phyloP scores from a whole-genome alignment of 805 yeast species.

The Isabelozyma rhagii region DNA sequence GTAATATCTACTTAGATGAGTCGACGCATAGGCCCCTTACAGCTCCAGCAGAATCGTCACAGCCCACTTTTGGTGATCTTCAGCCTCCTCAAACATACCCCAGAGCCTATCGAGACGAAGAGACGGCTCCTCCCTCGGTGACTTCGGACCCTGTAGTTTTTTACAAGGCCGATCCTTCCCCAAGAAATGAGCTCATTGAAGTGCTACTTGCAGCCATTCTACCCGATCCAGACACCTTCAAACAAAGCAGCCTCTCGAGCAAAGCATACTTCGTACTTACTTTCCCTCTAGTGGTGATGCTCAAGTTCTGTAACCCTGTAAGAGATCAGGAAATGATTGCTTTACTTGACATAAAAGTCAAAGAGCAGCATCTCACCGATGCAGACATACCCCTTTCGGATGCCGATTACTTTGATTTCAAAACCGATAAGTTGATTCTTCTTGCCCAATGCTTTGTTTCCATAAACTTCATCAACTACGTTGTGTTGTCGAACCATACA shows the following conservation, averaged over 20 bases:
- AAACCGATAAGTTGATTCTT: slow-evolving; percentile 16
- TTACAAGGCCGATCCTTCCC: neutral
- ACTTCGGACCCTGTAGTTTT: neutral
- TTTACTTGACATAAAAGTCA: slow-evolving; percentile 2
- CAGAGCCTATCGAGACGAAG: slow-evolving; percentile 1
- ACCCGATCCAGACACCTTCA: slow-evolving; percentile 13
- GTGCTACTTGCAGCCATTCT: slow-evolving; percentile 6
- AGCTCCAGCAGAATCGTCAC: slow-evolving; percentile 7
- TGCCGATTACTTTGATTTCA: slow-evolving; percentile 11
- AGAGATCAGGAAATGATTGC: slow-evolving; percentile 15
- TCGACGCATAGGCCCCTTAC: slow-evolving; percentile 8
- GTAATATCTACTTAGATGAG: slow-evolving; percentile 7
- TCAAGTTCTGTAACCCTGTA: slow-evolving; percentile 33
- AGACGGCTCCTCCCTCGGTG: neutral
- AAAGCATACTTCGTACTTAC: slow-evolving; percentile 12
- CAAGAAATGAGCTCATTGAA: neutral
- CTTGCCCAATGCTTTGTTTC: slow-evolving; percentile 27
- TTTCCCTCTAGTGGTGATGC: slow-evolving; percentile 21
- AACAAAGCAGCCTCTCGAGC: slow-evolving; percentile 3
- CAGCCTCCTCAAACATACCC: slow-evolving; percentile 3
- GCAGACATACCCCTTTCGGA: neutral
- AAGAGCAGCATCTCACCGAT: neutral
- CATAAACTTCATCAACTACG: slow-evolving; percentile 18
- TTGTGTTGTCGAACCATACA: slow-evolving; percentile 7
- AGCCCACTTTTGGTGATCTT: neutral